These are phyloP conservation scores for Vaucheria bursata DNA, from an alignment of 352 stramenopile genomes.

Conservation along the genomic window DNA sequence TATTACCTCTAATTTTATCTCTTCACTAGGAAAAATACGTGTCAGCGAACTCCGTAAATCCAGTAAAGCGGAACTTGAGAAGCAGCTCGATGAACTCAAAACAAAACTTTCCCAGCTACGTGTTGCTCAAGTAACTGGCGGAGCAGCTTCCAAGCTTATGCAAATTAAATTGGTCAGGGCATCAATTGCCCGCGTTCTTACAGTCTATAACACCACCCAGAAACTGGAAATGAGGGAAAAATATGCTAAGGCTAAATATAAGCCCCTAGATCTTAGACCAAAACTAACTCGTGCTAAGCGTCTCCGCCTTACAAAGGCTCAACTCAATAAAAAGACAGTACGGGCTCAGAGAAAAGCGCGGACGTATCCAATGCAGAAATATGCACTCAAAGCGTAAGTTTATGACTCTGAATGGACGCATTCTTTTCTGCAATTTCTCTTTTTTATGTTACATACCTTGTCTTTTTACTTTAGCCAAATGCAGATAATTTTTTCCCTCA, in stretches of 20 bases:
- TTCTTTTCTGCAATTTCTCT: no score
- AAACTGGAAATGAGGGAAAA: conserved; percentile 89
- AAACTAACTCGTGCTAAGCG: conserved; percentile 99
- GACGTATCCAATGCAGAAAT: conserved; percentile 91
- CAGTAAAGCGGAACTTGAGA: conserved; percentile 95
- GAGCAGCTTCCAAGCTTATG: conserved; percentile 95
- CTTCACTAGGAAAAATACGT: conserved; percentile 77
- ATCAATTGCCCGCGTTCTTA: conserved; percentile 96
- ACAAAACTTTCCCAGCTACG: conserved; percentile 86
- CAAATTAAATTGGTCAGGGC: conserved; percentile 99
- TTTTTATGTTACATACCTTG: no score
- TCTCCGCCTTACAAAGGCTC: conserved; percentile 83
- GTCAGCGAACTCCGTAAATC: conserved; percentile 93
- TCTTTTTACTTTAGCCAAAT: no score
- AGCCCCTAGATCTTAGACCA: conserved; percentile 90
- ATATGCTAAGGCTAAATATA: conserved; percentile 87
- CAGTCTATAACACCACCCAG: conserved; percentile 98
- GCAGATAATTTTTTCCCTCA: no score
- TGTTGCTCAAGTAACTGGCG: conserved; percentile 97
- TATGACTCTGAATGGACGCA: no score
- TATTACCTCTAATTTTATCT: neutral
- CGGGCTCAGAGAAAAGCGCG: conserved; percentile 78
- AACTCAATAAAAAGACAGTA: conserved; percentile 60
- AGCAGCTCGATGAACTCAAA: conserved; percentile 93
- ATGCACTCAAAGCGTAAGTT: conserved; percentile 86